These are phyloP conservation scores for Lactarius psammicola DNA, from an alignment of 768 basidiomycete genomes.

Conservation along the genomic window DNA sequence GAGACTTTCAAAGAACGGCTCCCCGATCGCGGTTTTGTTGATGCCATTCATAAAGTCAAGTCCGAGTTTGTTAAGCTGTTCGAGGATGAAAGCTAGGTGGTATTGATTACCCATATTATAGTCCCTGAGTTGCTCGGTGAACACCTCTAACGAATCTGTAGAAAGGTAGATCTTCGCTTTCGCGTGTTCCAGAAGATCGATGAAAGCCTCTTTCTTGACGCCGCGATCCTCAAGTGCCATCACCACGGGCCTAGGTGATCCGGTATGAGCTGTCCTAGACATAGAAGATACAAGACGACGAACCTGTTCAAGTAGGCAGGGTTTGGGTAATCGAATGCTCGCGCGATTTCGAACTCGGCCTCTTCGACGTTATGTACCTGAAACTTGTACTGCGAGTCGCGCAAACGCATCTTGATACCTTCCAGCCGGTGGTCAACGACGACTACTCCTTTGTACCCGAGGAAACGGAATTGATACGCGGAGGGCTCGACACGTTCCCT, in stretches of 20 bases:
- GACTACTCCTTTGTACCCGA: slow-evolving; percentile 84
- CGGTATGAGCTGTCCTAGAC: background rate
- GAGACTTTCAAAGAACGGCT: slow-evolving; percentile 54
- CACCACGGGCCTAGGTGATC: slow-evolving; percentile 55
- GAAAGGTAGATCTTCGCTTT: slow-evolving; percentile 59
- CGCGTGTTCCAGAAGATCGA: slow-evolving; percentile 58
- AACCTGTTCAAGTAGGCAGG: slow-evolving; percentile 73
- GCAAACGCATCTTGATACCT: slow-evolving; percentile 66
- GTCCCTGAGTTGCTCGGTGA: slow-evolving; percentile 46
- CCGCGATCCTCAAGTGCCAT: slow-evolving; percentile 80
- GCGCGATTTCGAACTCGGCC: slow-evolving; percentile 70
- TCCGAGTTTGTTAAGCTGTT: slow-evolving; percentile 46
- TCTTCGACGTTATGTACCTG: slow-evolving; percentile 45
- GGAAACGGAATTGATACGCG: slow-evolving; percentile 77
- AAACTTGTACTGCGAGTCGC: slow-evolving; percentile 78
- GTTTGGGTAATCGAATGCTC: slow-evolving; percentile 58
- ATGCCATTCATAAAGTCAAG: slow-evolving; percentile 45
- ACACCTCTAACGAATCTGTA: slow-evolving; percentile 52
- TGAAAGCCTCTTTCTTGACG: slow-evolving; percentile 55
- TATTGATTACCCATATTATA: slow-evolving; percentile 50
- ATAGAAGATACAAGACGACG: background rate
- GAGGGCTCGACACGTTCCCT: background rate
- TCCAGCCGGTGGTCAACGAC: slow-evolving; percentile 56
- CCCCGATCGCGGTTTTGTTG: slow-evolving; percentile 43
- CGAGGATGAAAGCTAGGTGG: slow-evolving; percentile 50